Evolutionary conservation across 768 basidiomycete genomes (phyloP), one percentile per base, ranked within the genome.

Genomic region (Russula sp.): DNA sequence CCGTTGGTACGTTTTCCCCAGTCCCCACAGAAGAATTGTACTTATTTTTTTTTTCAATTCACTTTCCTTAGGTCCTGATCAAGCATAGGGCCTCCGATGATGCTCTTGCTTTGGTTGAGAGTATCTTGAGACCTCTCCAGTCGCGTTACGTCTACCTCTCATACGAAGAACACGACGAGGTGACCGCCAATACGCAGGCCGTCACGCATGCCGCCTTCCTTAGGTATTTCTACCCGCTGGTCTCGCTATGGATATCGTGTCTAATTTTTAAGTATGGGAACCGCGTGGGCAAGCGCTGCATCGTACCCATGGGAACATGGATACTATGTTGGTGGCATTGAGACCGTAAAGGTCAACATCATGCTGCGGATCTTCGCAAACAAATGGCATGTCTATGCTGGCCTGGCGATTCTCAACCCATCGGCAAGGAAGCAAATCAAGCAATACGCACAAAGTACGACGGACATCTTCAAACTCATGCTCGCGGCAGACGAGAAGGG

Each of bases 311-410:
- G 97, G 97, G 96, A 98, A 74, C 83, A 88, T 43, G 90, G 92
- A 1, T 84, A 90, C 51, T 98, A 98, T 74, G 92, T 97, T 35
- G 92, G 94, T 25, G 97, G 97, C 0, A 94, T 99, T 68, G 97
- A 99, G 73, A 95, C 93, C 1, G 93, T 93, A 68, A 99, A 99
- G 75, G 94, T 93, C 69, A 99, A 99, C 78, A 88, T 98, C 73
- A 86, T 90, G 65, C 82, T 97, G 20, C 91, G 97, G 0, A 98
- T 99, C 69, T 99, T 98, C 74, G 83, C 92, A 47, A 97, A 94
- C 73, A 88, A 93, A 63, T 99, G 94, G 94, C 96, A 99, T 75
- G 96, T 99, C 70, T 99, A 99, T 72, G 96, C 96, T 14, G 96
- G 97, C 2, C 83, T 99, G n/a, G 96, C 96, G 1, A 92, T 98